Evolutionary conservation across 1,284 basidiomycete genomes (phyloP), one percentile per base, ranked within the genome.

Genomic region (Boletus semigastroideus): DNA sequence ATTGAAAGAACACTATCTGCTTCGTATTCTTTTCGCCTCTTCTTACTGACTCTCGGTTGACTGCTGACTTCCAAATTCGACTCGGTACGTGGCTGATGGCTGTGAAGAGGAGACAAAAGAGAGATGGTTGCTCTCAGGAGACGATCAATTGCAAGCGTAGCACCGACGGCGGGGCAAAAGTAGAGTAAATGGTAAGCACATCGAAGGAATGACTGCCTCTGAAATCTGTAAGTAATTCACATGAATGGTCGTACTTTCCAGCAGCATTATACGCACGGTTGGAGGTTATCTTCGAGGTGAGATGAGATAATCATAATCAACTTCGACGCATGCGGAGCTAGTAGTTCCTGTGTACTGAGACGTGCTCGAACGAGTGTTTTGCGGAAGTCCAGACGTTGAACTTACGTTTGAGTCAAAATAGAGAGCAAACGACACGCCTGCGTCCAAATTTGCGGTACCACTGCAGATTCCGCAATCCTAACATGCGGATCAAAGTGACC

Each of bases 1-100:
- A 74, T 65, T 48, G 80, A 84, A 63, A 95, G 84, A 10, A 90
- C 72, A 59, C 89, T 88, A 57, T 92, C 91, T 25, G 86, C 90
- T 63, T 90, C 89, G 47, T 84, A 90, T 7, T 80, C 86, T 31
- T 86, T 78, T 17, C 80, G 78, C 38, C 88, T 77, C 68, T 92
- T 94, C 71, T 88, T 94, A 44, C 83, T 81, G 60, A 84, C 84
- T 63, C 76, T 84, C 9, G 69, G 74, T 50, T 73, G 77, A 33
- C 56, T 60, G 25, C 60, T 56, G 36, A 39, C 31, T 10, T 59
- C 59, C 6, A 42, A 43, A 38, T 42, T 58, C 22, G 56, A 58
- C 52, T 64, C 51, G 59, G 56, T 54, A 14, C 74, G 71, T 2
- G 73, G 59, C 34, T 78, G 72, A 16, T 67, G 63, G 1, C 75